phyloP scores from a whole-genome alignment of 2,329 filamentous ascomycete species.

The Fusarium tuaranense region DNA sequence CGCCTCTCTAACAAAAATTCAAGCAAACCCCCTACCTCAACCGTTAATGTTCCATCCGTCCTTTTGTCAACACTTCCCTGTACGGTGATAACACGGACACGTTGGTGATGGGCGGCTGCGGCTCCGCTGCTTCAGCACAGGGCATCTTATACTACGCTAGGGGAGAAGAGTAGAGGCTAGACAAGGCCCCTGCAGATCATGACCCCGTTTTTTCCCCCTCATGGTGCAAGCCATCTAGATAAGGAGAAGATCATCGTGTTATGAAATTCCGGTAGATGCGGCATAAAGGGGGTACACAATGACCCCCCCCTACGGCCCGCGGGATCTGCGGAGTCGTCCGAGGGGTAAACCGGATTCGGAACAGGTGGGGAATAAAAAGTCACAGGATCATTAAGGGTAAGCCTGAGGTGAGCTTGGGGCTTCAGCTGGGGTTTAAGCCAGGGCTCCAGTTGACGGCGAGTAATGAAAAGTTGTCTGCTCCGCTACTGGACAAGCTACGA shows the following conservation, averaged over 20 bases:
- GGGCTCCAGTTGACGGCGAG: background rate
- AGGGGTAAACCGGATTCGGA: background rate
- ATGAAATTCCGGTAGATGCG: conserved; percentile 1
- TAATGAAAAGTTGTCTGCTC: background rate
- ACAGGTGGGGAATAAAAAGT: background rate
- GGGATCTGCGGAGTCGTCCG: conserved; percentile 6
- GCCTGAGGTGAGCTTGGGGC: background rate
- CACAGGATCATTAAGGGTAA: background rate
- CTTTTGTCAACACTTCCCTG: background rate
- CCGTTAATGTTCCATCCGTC: conserved; percentile 13
- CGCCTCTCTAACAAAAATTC: background rate
- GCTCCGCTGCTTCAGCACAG: conserved; percentile 1
- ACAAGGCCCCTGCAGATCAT: conserved; percentile 8
- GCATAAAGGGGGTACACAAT: conserved; percentile 5
- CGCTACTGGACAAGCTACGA: background rate
- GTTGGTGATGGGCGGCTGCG: background rate
- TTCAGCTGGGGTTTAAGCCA: background rate
- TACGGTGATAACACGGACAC: background rate
- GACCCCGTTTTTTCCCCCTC: background rate
- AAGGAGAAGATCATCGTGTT: conserved; percentile 7
- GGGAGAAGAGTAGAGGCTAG: background rate
- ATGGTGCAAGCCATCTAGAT: conserved; percentile 8
- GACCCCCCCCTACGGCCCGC: background rate
- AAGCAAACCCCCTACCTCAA: background rate
- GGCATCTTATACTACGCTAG: background rate